These are phyloP conservation scores for Ziziphus jujuba DNA, from an alignment of 306 rosid species.

Conservation along the genomic window DNA sequence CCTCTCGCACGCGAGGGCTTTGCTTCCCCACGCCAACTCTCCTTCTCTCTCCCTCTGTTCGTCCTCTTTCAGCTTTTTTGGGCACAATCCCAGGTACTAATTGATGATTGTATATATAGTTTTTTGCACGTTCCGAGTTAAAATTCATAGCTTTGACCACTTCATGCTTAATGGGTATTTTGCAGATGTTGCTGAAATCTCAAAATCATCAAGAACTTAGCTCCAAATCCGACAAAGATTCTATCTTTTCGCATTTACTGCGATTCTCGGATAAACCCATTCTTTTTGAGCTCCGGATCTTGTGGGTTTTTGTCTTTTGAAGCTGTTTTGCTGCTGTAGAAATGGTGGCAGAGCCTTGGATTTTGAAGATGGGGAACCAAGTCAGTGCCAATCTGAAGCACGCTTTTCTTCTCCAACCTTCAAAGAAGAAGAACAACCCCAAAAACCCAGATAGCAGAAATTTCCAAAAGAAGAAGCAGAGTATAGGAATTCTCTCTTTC, in stretches of 20 bases:
- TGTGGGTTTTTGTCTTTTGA: not conserved
- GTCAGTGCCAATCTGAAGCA: slow-evolving; percentile 86
- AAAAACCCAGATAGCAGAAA: slow-evolving; percentile 29
- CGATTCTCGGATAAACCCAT: not conserved
- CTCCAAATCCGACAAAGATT: not conserved
- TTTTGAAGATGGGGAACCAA: slow-evolving; percentile 92
- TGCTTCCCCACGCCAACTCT: not conserved
- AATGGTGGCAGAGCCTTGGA: slow-evolving; percentile 97
- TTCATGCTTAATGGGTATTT: not conserved
- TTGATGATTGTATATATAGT: not conserved
- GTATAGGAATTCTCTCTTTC: slow-evolving; percentile 83
- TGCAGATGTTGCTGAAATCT: slow-evolving; percentile 6
- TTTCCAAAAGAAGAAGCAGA: slow-evolving; percentile 37
- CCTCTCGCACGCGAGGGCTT: not conserved
- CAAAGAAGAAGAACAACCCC: slow-evolving; percentile 50
- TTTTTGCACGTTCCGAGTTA: not conserved
- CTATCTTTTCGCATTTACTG: not conserved
- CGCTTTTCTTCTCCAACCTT: slow-evolving; percentile 65
- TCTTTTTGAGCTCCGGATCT: slow-evolving; percentile 4
- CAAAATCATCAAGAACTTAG: not conserved
- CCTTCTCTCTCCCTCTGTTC: not conserved
- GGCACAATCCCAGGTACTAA: slow-evolving; percentile 12
- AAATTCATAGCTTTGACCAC: not conserved
- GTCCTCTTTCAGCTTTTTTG: not conserved
- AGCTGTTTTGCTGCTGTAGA: slow-evolving; percentile 40